Percentiles rank a stretch among this genome's conserved stretches.
Evolutionary conservation across 2,329 filamentous ascomycete species (phyloP).

Genomic region (Paraphoma chrysanthemicola): DNA sequence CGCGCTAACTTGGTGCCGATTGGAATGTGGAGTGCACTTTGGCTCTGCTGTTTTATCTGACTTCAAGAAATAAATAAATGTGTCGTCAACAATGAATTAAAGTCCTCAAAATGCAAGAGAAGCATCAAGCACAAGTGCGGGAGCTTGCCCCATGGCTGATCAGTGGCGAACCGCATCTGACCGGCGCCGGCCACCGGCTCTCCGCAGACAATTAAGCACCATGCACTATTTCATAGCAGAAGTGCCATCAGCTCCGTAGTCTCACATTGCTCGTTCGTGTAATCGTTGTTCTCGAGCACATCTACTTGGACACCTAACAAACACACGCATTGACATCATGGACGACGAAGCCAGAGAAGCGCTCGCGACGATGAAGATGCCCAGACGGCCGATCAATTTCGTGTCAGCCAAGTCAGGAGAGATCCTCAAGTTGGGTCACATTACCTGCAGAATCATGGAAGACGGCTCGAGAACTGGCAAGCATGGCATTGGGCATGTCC

Average conservation of each 20-base stretch:
- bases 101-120: too few species aligned
- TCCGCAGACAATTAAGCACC: conserved; percentile 26
- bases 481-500: neutral
- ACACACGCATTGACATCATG: conserved; percentile 23
- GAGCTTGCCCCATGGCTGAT: too few species aligned
- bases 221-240: neutral
- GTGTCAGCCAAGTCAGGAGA: conserved; percentile 58
- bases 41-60: neutral
- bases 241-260: neutral
- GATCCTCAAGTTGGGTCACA: conserved; percentile 56
- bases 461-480: conserved; percentile 59
- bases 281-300: neutral
- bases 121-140: too few species aligned
- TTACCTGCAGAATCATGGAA: conserved; percentile 60
- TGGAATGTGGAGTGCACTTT: conserved; percentile 12
- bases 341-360: conserved; percentile 45
- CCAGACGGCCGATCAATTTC: conserved; percentile 55
- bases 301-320: neutral
- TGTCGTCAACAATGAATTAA: too few species aligned
- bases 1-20: conserved; percentile 12
- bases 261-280: neutral
- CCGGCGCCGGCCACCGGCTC: conserved; percentile 20
- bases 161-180: neutral
- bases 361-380: conserved; percentile 47
- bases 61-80: too few species aligned